A percentile compares a stretch with the other conserved stretches of the same genome.
phyloP scores from a whole-genome alignment of 768 basidiomycete genomes.

The Suillus brevipes region DNA sequence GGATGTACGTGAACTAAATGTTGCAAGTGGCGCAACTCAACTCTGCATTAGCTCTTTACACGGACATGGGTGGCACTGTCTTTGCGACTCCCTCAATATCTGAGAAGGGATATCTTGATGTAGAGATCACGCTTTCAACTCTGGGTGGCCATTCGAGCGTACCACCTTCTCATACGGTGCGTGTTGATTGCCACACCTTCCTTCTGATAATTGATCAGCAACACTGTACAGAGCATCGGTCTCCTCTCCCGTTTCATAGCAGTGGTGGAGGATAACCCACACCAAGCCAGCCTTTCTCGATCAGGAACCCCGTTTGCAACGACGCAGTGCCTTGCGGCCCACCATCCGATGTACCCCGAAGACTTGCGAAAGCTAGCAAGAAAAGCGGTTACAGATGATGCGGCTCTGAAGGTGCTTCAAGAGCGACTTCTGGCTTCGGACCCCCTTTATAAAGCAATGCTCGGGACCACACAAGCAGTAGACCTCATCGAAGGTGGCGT shows the following conservation, averaged over 20 bases:
- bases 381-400: constrained; percentile 46
- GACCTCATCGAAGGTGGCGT: constrained; percentile 64
- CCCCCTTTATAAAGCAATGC: constrained; percentile 41
- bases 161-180: constrained; percentile 74
- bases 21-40: not conserved
- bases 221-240: constrained; percentile 58
- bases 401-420: constrained; percentile 50
- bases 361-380: constrained; percentile 47
- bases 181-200: constrained; percentile 11
- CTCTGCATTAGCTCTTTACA: not conserved
- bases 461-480: constrained; percentile 72
- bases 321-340: constrained; percentile 62
- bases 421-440: constrained; percentile 22
- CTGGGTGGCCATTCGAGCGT: constrained; percentile 82
- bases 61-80: constrained; percentile 18
- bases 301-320: constrained; percentile 9
- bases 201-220: not conserved
- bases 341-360: constrained; percentile 52
- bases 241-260: constrained; percentile 67
- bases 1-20: constrained; percentile 49
- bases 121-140: constrained; percentile 58
- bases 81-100: constrained; percentile 62
- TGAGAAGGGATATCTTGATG: constrained; percentile 70
- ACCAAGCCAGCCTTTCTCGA: constrained; percentile 44
- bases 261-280: constrained; percentile 64